Base-by-base conservation (phyloP, 2,329 filamentous ascomycete species). In the Cyphellophora attinorum region DNA sequence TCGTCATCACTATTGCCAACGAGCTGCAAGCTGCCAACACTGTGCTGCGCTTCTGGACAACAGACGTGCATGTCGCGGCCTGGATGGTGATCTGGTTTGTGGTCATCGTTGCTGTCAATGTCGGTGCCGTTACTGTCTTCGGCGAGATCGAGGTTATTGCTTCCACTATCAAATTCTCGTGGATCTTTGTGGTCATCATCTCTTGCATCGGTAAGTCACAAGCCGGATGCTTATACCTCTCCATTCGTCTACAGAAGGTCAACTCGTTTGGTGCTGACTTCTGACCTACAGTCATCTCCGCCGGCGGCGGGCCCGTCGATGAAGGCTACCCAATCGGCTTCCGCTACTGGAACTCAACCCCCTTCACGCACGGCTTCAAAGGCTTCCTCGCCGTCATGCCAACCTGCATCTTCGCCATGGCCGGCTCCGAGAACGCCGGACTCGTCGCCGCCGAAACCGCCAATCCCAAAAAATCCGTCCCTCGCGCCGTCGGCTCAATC, bases 121-220 rank as follows among this genome's bases (percentile, higher is more conserved):
- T 91, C 39, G 86, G 85, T 51, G 84, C 84, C 28, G 78, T 93
- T 48, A 81, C 81, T 53, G 81, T 79, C 15, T 91, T 88, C 46
- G 84, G 82, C 46, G 84, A 91, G 56, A 82, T 81, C 27, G 84
- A 91, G 50, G 89, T 89, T 45, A 62, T 83, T 42, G 85, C 88
- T 51, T 78, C 80, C 32, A 73, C 84, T 30, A 62, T 93, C 58
- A 93, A 93, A 53, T 73, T 93, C 21, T 25, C 21, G 19, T 67
- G 64, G 61, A 65, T 68, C 34, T 58, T 67, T 35, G 55, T 67
- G 15, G 61, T 67, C 42, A 66, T 68, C 42, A 57, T 67, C 30
- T 61, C 61, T 11, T 51, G 62, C 25, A 57, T 58, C 29, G 51
- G 51, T 53, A 35, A 28, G 51, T 40, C 8, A 13, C 25, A 19